phyloP scores from a whole-genome alignment of 192 early-diverging fungal species.

The Phlyctochytrium bullatum region DNA sequence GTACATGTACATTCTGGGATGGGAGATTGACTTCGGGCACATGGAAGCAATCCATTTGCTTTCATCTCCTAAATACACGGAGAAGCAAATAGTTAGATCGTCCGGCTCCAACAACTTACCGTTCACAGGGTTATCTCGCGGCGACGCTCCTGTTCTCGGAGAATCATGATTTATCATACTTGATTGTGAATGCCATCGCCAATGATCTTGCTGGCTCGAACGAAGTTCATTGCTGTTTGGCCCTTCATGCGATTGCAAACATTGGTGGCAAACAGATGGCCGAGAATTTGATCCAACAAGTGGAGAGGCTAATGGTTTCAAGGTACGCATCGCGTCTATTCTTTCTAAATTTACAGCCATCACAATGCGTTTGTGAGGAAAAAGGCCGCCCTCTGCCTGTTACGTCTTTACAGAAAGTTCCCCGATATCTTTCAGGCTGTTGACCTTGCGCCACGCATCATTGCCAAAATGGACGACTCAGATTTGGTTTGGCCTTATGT shows the following conservation, averaged over 20 bases:
- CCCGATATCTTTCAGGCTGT: conserved; percentile 83
- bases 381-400: conserved; percentile 92
- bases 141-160: conserved; percentile 89
- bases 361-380: conserved; percentile 81
- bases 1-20: conserved; percentile 99
- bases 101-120: neutral
- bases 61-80: conserved; percentile 86
- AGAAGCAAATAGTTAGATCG: conserved; percentile 90
- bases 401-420: conserved; percentile 84
- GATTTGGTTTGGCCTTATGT: conserved; percentile 54
- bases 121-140: conserved; percentile 88
- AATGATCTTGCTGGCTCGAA: conserved; percentile 84
- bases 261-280: conserved; percentile 91
- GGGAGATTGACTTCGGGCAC: conserved; percentile 98
- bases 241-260: conserved; percentile 96
- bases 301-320: conserved; percentile 79
- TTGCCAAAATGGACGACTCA: conserved; percentile 80
- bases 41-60: conserved; percentile 93
- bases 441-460: conserved; percentile 83
- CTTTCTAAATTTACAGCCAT: conserved; percentile 22
- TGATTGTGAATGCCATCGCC: conserved; percentile 84
- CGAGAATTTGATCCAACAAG: conserved; percentile 76
- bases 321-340: conserved; percentile 46
- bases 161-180: conserved; percentile 74
- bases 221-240: conserved; percentile 86